phyloP scores from a whole-genome alignment of 1,284 basidiomycete genomes.

The Malassezia equina region DNA sequence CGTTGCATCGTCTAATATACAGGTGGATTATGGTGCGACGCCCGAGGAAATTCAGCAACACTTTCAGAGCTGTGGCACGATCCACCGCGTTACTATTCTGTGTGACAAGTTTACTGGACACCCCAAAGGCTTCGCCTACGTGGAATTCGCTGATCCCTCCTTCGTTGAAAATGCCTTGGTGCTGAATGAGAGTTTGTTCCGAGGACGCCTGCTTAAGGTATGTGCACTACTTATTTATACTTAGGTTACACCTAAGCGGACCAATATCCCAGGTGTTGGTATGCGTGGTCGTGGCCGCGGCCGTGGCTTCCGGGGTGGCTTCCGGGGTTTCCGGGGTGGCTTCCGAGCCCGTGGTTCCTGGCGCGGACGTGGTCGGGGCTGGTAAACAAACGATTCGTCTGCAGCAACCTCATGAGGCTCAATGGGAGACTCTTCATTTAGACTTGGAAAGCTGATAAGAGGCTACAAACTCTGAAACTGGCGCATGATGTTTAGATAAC shows the following conservation, averaged over 20 bases:
- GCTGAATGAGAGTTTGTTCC: conserved; percentile 92
- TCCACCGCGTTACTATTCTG: conserved; percentile 96
- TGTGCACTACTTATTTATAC: conserved; percentile 21
- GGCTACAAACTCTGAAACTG: not conserved
- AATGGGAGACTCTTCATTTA: not conserved
- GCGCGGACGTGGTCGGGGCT: conserved; percentile 28
- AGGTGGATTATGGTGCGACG: conserved; percentile 96
- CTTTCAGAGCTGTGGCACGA: conserved; percentile 93
- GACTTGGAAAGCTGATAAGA: not conserved
- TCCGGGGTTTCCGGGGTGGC: conserved; percentile 27
- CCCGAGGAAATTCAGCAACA: conserved; percentile 97
- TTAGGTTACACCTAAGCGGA: conserved; percentile 43
- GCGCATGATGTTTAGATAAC: not conserved
- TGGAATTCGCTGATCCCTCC: conserved; percentile 92
- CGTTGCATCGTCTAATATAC: conserved; percentile 46
- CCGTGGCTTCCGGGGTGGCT: conserved; percentile 20
- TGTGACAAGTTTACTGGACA: conserved; percentile 99
- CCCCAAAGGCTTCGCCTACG: conserved; percentile 98
- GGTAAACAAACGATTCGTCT: not conserved
- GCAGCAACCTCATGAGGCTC: not conserved
- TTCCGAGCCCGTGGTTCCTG: conserved; percentile 14
- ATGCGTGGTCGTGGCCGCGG: conserved; percentile 38
- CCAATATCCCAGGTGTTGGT: conserved; percentile 41
- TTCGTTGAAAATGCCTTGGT: conserved; percentile 82
- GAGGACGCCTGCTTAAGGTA: conserved; percentile 83